A percentile compares a stretch with the other conserved stretches of the same genome.
Conservation (phyloP, 495 filamentous ascomycete species). For the Penicillium simplicissimum region DNA sequence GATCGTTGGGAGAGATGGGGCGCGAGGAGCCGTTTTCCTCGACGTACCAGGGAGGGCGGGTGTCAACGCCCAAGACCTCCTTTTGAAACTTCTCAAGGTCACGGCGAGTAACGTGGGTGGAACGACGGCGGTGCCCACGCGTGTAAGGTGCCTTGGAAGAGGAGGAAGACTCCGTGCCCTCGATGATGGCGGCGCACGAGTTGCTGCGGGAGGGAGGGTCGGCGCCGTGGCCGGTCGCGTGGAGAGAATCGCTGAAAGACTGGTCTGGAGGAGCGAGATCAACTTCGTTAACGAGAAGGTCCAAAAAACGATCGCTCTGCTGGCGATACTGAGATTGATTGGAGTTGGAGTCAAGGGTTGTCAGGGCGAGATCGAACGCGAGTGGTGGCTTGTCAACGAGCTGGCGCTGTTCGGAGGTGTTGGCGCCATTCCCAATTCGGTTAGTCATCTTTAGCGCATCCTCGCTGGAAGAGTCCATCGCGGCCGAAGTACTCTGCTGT, state of each 20-base stretch:
- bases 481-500: neutral
- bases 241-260: neutral
- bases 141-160: conserved; percentile 43
- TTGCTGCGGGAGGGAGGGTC: conserved; percentile 15
- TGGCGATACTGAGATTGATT: neutral
- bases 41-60: conserved; percentile 33
- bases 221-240: conserved; percentile 7
- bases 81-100: conserved; percentile 49
- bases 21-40: conserved; percentile 33
- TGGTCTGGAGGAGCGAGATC: neutral
- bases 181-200: conserved; percentile 39
- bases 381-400: conserved; percentile 2
- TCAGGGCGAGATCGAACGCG: conserved; percentile 1
- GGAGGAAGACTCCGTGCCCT: conserved; percentile 33
- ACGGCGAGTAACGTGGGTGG: conserved; percentile 47
- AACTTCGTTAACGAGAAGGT: neutral
- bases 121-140: conserved; percentile 50
- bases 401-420: conserved; percentile 6
- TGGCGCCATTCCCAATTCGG: conserved; percentile 20
- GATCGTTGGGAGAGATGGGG: conserved; percentile 33
- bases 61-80: conserved; percentile 44
- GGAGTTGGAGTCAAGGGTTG: neutral
- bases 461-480: neutral
- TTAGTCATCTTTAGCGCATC: conserved; percentile 11
- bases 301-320: neutral